Conservation (phyloP, 2,329 filamentous ascomycete species). For the Gnomoniopsis sp. region DNA sequence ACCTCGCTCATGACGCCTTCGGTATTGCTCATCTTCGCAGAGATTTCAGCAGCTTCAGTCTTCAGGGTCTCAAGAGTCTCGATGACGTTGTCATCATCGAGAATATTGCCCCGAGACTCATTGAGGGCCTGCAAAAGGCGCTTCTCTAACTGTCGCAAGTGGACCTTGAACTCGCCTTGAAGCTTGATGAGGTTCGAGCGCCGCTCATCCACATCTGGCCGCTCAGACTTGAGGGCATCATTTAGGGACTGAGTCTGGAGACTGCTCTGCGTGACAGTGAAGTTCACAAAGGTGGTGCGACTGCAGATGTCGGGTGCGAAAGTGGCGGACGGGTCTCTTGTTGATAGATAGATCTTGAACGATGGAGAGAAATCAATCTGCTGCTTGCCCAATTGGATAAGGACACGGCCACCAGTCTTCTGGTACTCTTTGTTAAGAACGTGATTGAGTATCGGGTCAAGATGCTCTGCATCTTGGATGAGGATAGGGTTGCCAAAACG, state of each 20-base stretch:
- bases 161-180: constrained; percentile 98
- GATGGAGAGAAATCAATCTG: constrained; percentile 98
- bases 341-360: constrained; percentile 93
- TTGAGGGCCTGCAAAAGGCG: constrained; percentile 91
- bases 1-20: constrained; percentile 98
- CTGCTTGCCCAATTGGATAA: constrained; percentile 97
- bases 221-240: constrained; percentile 94
- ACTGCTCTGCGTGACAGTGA: constrained; percentile 98
- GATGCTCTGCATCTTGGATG: constrained; percentile 95
- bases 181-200: constrained; percentile 97
- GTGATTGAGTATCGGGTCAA: constrained; percentile 96
- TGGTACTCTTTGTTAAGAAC: constrained; percentile 99
- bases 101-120: constrained; percentile 93
- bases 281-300: constrained; percentile 98
- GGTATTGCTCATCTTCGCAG: constrained; percentile 91
- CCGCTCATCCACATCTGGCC: constrained; percentile 94
- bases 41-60: constrained; percentile 95
- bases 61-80: constrained; percentile 97
- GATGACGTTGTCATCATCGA: constrained; percentile 97
- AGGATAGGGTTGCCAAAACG: constrained; percentile 98
- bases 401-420: constrained; percentile 93
- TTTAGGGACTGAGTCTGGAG: constrained; percentile 97
- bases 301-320: constrained; percentile 98
- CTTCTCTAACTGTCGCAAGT: constrained; percentile 92
- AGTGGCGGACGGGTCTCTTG: constrained; percentile 89